Conservation (phyloP, 257 asterid species). For the Plantago ovata region DNA sequence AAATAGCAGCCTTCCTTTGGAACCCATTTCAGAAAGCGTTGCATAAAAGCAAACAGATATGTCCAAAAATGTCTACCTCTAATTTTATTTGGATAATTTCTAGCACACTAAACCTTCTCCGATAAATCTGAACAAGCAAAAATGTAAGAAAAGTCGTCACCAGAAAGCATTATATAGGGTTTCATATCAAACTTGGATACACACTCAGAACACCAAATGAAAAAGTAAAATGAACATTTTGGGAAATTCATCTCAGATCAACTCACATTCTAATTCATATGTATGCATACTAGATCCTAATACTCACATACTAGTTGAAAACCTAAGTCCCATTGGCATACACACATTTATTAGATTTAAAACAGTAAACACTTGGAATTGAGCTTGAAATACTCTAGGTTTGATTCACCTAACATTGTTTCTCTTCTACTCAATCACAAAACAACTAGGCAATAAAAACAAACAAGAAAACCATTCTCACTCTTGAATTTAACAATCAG, state of each 20-base stretch:
- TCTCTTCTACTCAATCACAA: not conserved
- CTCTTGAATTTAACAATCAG: not conserved
- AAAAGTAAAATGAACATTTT: no score
- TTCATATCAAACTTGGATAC: no score
- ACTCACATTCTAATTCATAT: no score
- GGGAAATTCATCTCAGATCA: no score
- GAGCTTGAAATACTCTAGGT: not conserved
- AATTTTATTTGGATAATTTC: conserved; percentile 38
- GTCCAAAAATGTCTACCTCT: conserved; percentile 33
- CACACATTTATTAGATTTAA: not conserved
- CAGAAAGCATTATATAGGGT: no score
- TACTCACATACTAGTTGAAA: not conserved
- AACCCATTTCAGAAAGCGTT: conserved; percentile 74
- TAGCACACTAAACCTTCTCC: conserved; percentile 34
- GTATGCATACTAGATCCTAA: not conserved
- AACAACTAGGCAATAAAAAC: conserved; percentile 20
- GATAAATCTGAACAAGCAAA: conserved; percentile 18
- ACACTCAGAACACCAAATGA: no score
- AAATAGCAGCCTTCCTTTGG: conserved; percentile 85
- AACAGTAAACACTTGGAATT: not conserved
- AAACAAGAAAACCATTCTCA: not conserved
- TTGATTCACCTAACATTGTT: not conserved
- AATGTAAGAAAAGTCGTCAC: not conserved
- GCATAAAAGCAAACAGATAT: conserved; percentile 55
- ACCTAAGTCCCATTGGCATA: no score